These are phyloP conservation scores for Acer yangbiense DNA, from an alignment of 345 rosid species.

Conservation along the genomic window DNA sequence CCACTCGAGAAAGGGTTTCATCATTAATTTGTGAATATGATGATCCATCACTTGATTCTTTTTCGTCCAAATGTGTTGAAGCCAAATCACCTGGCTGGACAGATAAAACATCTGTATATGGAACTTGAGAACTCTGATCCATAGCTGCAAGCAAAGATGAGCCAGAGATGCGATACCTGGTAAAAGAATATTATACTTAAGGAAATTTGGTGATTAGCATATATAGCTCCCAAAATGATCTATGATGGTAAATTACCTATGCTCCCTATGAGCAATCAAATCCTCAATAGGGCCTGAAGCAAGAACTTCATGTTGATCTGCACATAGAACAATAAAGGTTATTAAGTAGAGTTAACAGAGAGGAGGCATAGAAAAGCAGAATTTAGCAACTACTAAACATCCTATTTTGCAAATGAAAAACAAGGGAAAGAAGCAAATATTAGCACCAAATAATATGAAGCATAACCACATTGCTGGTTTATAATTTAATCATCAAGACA, in stretches of 20 bases:
- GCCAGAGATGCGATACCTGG: slow-evolving; percentile 97
- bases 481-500: background rate
- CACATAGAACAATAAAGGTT: slow-evolving; percentile 11
- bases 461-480: background rate
- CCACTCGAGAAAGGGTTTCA: slow-evolving; percentile 65
- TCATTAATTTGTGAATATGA: slow-evolving; percentile 58
- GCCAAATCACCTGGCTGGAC: slow-evolving; percentile 49
- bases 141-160: slow-evolving; percentile 92
- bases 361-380: background rate
- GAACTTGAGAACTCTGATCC: slow-evolving; percentile 96
- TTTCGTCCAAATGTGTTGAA: slow-evolving; percentile 55
- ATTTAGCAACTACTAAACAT: background rate
- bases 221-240: slow-evolving; percentile 2
- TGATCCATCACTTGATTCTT: slow-evolving; percentile 65
- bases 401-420: background rate
- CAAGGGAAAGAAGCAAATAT: background rate
- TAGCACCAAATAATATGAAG: background rate
- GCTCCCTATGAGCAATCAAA: slow-evolving; percentile 96
- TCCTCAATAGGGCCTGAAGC: slow-evolving; percentile 99
- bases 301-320: slow-evolving; percentile 98
- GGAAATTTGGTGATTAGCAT: slow-evolving; percentile 16
- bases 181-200: slow-evolving; percentile 30
- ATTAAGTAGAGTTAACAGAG: background rate
- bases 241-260: slow-evolving; percentile 58
- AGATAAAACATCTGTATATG: slow-evolving; percentile 65